A percentile compares a stretch with the other conserved stretches of the same genome.
phyloP scores from a whole-genome alignment of 2,329 filamentous ascomycete genomes.

The Esteya vermicola region DNA sequence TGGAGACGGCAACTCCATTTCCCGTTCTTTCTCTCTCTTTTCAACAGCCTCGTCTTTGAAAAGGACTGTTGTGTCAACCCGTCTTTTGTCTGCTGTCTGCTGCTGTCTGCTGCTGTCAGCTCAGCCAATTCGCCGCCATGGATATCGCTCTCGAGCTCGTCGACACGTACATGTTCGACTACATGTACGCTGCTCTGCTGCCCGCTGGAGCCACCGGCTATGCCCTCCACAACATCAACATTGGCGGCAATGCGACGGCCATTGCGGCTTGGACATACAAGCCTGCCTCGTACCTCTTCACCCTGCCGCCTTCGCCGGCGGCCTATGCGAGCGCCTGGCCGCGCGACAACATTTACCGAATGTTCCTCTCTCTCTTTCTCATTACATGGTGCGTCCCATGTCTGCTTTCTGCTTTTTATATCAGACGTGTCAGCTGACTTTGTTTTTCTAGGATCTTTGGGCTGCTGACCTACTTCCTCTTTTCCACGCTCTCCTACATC shows the following conservation, averaged over 20 bases:
- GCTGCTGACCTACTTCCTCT: slow-evolving; percentile 68
- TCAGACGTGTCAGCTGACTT: neutral
- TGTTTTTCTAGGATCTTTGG: slow-evolving; percentile 61
- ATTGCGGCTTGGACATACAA: slow-evolving; percentile 55
- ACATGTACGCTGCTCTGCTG: slow-evolving; percentile 57
- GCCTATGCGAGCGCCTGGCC: slow-evolving; percentile 68
- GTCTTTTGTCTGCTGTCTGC: too few relatives aligned
- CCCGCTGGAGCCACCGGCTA: slow-evolving; percentile 40
- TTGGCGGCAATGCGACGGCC: slow-evolving; percentile 38
- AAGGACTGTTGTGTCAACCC: too few relatives aligned
- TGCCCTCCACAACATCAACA: slow-evolving; percentile 18
- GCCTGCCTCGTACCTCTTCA: slow-evolving; percentile 57
- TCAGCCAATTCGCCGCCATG: slow-evolving; percentile 35
- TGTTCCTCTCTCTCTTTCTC: slow-evolving; percentile 61
- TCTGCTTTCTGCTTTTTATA: neutral
- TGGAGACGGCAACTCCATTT: too few relatives aligned
- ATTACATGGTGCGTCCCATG: slow-evolving; percentile 60
- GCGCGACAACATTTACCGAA: slow-evolving; percentile 64
- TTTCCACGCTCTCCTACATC: slow-evolving; percentile 68
- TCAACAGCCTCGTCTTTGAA: too few relatives aligned
- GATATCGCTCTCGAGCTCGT: slow-evolving; percentile 79
- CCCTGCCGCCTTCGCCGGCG: slow-evolving; percentile 54
- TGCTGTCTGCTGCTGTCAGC: too few relatives aligned
- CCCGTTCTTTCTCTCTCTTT: too few relatives aligned
- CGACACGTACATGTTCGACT: slow-evolving; percentile 73